Evolutionary conservation across 2,329 filamentous ascomycete species (phyloP).

Genomic region (Beauveria caledonica): DNA sequence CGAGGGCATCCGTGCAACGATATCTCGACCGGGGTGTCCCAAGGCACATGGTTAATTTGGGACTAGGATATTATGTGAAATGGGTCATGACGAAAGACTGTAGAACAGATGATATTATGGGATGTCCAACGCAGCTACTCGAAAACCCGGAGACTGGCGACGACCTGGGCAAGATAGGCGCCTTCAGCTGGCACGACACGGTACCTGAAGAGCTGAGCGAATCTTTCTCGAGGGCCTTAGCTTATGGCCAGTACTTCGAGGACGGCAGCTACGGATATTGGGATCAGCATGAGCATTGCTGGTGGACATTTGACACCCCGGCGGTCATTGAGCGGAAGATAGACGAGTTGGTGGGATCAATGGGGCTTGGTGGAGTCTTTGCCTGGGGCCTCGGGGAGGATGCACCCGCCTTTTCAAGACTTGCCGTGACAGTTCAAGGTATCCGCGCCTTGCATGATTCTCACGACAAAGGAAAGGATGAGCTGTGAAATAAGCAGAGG

Average conservation of each 20-base stretch:
- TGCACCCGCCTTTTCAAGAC: constrained; percentile 33
- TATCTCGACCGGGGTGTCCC: constrained; percentile 50
- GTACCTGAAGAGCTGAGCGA: constrained; percentile 42
- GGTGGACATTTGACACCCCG: constrained; percentile 68
- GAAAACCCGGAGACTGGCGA: constrained; percentile 50
- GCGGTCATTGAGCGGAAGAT: constrained; percentile 56
- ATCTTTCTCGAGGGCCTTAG: constrained; percentile 50
- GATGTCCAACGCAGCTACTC: constrained; percentile 46
- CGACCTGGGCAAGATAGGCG: constrained; percentile 49
- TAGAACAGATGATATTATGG: constrained; percentile 35
- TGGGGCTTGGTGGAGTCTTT: constrained; percentile 60
- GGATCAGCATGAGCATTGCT: constrained; percentile 49
- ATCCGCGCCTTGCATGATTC: constrained; percentile 13
- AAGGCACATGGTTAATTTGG: constrained; percentile 48
- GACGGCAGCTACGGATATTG: constrained; percentile 67
- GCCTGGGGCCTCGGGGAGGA: constrained; percentile 71
- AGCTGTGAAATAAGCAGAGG: constrained; percentile 19
- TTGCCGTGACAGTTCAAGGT: constrained; percentile 26
- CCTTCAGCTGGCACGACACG: constrained; percentile 52
- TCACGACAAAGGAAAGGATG: constrained; percentile 17
- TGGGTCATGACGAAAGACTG: constrained; percentile 47
- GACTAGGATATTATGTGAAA: constrained; percentile 61
- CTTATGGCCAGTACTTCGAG: constrained; percentile 37
- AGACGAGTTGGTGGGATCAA: constrained; percentile 44
- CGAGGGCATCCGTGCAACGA: constrained; percentile 44